A percentile compares a stretch with the other conserved stretches of the same genome.
phyloP scores from a whole-genome alignment of 140 eudicot genomes.

The Bidens hawaiensis region DNA sequence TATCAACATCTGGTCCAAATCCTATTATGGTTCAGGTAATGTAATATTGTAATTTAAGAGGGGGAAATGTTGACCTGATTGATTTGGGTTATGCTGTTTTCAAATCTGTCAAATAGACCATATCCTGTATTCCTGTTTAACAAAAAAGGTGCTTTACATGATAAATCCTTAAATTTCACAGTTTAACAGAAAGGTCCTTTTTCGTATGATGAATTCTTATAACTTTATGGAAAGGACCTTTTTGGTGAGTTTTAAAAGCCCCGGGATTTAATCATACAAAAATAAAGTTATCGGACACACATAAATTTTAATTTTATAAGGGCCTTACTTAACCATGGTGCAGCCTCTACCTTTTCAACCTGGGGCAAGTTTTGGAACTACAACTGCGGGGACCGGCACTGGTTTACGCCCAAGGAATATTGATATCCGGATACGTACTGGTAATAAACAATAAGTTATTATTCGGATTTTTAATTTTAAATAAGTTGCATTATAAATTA shows the following conservation, averaged over 20 bases:
- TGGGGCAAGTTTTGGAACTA: conserved; percentile 66
- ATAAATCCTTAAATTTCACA: not conserved
- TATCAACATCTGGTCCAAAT: conserved; percentile 74
- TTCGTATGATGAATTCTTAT: not conserved
- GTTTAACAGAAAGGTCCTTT: not conserved
- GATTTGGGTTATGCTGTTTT: not conserved
- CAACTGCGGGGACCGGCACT: conserved; percentile 46
- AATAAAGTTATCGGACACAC: not conserved
- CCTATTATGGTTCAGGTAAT: conserved; percentile 85
- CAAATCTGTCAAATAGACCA: not conserved
- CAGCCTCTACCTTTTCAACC: conserved; percentile 90
- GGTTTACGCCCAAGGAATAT: conserved; percentile 73
- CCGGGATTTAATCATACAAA: not conserved
- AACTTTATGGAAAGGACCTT: not conserved
- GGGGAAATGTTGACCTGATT: not conserved
- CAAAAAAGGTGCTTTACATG: too few species aligned
- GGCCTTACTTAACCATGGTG: conserved; percentile 1
- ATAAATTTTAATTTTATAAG: not conserved
- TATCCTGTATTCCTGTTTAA: too few species aligned
- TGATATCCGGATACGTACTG: conserved; percentile 86
- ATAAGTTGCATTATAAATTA: not conserved
- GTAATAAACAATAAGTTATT: conserved; percentile 22
- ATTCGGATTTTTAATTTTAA: not conserved
- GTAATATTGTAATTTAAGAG: not conserved
- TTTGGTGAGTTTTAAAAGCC: not conserved